Evolutionary conservation across 352 stramenopile genomes (phyloP), one percentile per base, ranked within the genome.

Genomic region (Phytopythium helicoides): DNA sequence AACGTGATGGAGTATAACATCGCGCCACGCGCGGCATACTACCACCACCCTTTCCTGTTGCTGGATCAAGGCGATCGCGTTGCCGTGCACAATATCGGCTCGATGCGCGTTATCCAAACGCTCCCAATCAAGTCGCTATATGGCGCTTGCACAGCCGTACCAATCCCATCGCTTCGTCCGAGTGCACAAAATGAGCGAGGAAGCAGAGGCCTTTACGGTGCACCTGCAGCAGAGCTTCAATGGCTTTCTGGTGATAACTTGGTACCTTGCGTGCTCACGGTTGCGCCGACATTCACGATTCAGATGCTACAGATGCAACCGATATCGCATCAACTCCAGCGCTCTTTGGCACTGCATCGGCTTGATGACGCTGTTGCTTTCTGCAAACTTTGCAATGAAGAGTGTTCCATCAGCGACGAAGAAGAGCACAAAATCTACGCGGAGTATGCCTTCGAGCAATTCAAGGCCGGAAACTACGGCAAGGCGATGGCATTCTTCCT

Each of bases 11-110:
- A 68, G 53, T 87, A 81, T 55, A 74, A 79, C 21, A 56, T 56
- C 14, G 33, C 76, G 1, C 81, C 81, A 1, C 65, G 65, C 11
- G 59, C 47, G 1, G 76, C 57, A 1, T 76, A 66, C 48, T 82
- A 74, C 56, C 81, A 92, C 57, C 73, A 88, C 19, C 84, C 81
- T 11, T 86, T 87, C 47, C 42, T 94, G 38, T 49, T 94, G 28
- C 54, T 92, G 6, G 71, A 89, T 21, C 66, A 82, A 33, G 46
- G 59, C 21, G 81, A 92, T 39, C 55, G 68, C 34, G 37, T 92
- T 36, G 61, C 66, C 0, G 84, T 90, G 41, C 79, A 89, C 58
- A 88, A 83, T 40, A 64, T 86, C 21, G 77, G 60, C 9, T 76
- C 78, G 3, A 73, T 90, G 62, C 62, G 69, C 18, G 25, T 71